Evolutionary conservation across 495 filamentous ascomycete species (phyloP).

Genomic region (Xylaria venustula): DNA sequence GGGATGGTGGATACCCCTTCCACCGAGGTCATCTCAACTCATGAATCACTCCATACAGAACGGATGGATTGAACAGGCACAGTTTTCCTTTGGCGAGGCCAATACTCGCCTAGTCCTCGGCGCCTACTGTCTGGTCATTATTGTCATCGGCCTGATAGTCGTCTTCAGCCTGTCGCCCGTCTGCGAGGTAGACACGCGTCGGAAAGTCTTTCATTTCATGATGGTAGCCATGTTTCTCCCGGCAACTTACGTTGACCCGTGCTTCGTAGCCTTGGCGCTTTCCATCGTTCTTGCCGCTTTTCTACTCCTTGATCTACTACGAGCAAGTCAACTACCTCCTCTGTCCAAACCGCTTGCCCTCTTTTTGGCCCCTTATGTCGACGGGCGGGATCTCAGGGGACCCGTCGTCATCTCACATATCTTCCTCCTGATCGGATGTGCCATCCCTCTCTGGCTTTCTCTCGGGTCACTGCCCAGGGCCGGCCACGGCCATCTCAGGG

Average conservation of each 20-base stretch:
- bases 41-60: not conserved
- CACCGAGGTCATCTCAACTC: slow-evolving; percentile 41
- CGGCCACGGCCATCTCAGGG: slow-evolving; percentile 52
- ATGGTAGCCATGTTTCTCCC: slow-evolving; percentile 95
- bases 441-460: slow-evolving; percentile 90
- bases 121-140: slow-evolving; percentile 67
- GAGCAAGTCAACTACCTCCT: slow-evolving; percentile 87
- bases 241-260: slow-evolving; percentile 78
- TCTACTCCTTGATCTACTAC: slow-evolving; percentile 81
- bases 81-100: slow-evolving; percentile 62
- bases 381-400: slow-evolving; percentile 87
- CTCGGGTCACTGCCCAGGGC: slow-evolving; percentile 60
- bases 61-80: slow-evolving; percentile 4
- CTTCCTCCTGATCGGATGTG: slow-evolving; percentile 94
- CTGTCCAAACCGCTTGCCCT: slow-evolving; percentile 75
- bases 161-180: slow-evolving; percentile 70
- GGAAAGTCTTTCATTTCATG: slow-evolving; percentile 98
- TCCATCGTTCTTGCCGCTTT: slow-evolving; percentile 75
- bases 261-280: slow-evolving; percentile 76
- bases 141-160: slow-evolving; percentile 66
- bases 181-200: slow-evolving; percentile 88
- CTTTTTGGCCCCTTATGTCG: slow-evolving; percentile 91
- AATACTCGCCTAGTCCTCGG: slow-evolving; percentile 78
- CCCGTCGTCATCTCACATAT: slow-evolving; percentile 95
- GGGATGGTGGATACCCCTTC: slow-evolving; percentile 74